Conservation (phyloP, 192 early-diverging fungal species). For the Backusella circina region DNA sequence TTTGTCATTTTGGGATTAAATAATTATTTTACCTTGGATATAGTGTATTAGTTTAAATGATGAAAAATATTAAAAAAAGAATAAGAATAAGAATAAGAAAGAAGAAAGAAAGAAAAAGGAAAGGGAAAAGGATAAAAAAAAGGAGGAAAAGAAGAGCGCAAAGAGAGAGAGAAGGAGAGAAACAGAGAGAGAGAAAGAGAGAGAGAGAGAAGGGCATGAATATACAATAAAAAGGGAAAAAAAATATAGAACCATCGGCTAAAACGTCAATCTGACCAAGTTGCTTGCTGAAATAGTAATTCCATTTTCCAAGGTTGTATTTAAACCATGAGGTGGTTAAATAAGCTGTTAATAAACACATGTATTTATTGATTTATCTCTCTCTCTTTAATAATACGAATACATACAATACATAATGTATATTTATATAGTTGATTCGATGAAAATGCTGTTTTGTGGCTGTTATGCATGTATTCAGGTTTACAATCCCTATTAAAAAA, state of each 20-base stretch:
- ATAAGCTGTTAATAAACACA: background rate
- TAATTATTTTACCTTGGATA: background rate
- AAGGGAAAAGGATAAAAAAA: background rate
- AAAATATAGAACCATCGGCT: background rate
- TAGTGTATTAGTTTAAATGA: background rate
- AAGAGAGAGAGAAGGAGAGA: background rate
- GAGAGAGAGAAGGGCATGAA: background rate
- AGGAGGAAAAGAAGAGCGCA: background rate
- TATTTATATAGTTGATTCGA: background rate
- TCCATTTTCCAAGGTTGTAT: background rate
- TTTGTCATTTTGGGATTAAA: conserved; percentile 12
- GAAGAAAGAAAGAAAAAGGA: background rate
- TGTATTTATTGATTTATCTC: background rate
- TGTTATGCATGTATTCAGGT: background rate
- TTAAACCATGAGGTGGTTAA: background rate
- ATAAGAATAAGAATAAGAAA: background rate
- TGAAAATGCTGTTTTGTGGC: background rate
- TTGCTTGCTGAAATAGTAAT: background rate
- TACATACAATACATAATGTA: background rate
- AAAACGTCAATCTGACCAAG: conserved; percentile 1
- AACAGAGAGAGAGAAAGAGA: background rate
- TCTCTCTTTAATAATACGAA: background rate
- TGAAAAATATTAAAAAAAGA: background rate
- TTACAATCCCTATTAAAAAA: background rate
- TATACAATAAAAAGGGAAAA: background rate